Percentiles rank a stretch among this genome's conserved stretches.
Conservation (phyloP, 768 basidiomycete genomes). For the Russula virescens region DNA sequence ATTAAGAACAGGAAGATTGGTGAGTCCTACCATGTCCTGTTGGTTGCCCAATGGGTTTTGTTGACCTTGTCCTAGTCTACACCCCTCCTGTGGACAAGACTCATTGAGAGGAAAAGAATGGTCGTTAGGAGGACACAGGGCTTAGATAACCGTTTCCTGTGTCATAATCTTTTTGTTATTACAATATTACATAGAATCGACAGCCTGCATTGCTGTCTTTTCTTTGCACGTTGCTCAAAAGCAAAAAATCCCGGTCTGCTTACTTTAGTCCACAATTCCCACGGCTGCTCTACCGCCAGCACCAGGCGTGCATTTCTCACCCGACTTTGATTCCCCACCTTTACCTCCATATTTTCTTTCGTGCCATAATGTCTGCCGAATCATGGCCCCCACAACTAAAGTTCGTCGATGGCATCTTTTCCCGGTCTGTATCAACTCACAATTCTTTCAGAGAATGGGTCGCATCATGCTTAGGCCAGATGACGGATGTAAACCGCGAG, state of each 20-base stretch:
- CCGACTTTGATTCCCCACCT: background rate
- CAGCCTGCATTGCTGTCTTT: background rate
- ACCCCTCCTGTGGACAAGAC: constrained; percentile 52
- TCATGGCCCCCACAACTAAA: constrained; percentile 80
- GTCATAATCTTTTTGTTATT: constrained; percentile 8
- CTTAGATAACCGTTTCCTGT: constrained; percentile 15
- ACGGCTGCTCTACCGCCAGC: background rate
- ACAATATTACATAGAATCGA: constrained; percentile 11
- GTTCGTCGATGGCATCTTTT: constrained; percentile 35
- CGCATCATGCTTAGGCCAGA: constrained; percentile 85
- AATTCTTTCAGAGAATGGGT: constrained; percentile 76
- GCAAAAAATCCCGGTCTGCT: background rate
- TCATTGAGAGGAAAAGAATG: constrained; percentile 25
- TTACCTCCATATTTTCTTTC: background rate
- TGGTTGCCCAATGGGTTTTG: constrained; percentile 5
- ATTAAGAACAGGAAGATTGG: constrained; percentile 94
- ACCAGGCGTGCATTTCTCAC: too few species aligned
- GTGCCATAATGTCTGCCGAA: constrained; percentile 55
- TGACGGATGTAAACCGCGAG: constrained; percentile 78
- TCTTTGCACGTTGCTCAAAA: background rate
- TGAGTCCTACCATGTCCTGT: constrained; percentile 36
- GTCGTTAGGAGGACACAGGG: constrained; percentile 3
- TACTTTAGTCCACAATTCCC: constrained; percentile 4
- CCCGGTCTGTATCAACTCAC: constrained; percentile 19
- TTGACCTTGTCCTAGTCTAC: constrained; percentile 41